Evolutionary conservation across 2,329 filamentous ascomycete genomes (phyloP).

Genomic region (Colletotrichum echinochloae): DNA sequence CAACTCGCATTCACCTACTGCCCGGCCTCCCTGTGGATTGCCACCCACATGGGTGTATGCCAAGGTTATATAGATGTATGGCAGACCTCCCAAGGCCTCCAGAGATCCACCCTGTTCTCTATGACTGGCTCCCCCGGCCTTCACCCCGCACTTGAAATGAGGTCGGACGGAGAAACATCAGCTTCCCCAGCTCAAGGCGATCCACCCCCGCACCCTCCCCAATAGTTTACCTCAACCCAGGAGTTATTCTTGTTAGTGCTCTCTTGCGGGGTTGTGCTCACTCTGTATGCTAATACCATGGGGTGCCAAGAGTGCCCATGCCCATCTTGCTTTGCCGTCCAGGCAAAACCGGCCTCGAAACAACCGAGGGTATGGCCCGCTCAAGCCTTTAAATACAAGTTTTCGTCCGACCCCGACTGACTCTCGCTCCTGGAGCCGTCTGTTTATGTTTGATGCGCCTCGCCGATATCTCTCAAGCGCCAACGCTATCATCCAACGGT

Average conservation of each 20-base stretch:
- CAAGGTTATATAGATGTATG: slow-evolving; percentile 13
- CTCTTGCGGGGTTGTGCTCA: not conserved
- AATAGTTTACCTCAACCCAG: not conserved
- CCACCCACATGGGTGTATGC: slow-evolving; percentile 5
- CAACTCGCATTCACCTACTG: slow-evolving; percentile 14
- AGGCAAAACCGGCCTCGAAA: slow-evolving; percentile 27
- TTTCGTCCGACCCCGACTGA: slow-evolving; percentile 26
- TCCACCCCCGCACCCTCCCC: slow-evolving; percentile 28
- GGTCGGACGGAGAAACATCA: slow-evolving; percentile 10
- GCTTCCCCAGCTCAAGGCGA: slow-evolving; percentile 22
- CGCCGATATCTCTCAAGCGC: not conserved
- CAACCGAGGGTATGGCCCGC: slow-evolving; percentile 34
- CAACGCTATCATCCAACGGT: not conserved
- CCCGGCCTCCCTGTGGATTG: not conserved
- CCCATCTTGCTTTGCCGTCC: slow-evolving; percentile 4
- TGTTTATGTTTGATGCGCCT: not conserved
- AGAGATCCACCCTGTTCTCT: slow-evolving; percentile 22
- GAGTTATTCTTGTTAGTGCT: not conserved
- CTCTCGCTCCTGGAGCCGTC: slow-evolving; percentile 18
- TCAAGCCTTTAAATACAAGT: slow-evolving; percentile 23
- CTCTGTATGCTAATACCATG: not conserved
- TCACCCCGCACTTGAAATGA: slow-evolving; percentile 32
- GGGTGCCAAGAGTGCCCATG: slow-evolving; percentile 8
- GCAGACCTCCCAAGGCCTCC: slow-evolving; percentile 16
- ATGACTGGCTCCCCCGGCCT: slow-evolving; percentile 29